Evolutionary conservation across 1,139 yeast genomes (phyloP).

Genomic region (Magnusiomyces sp.): DNA sequence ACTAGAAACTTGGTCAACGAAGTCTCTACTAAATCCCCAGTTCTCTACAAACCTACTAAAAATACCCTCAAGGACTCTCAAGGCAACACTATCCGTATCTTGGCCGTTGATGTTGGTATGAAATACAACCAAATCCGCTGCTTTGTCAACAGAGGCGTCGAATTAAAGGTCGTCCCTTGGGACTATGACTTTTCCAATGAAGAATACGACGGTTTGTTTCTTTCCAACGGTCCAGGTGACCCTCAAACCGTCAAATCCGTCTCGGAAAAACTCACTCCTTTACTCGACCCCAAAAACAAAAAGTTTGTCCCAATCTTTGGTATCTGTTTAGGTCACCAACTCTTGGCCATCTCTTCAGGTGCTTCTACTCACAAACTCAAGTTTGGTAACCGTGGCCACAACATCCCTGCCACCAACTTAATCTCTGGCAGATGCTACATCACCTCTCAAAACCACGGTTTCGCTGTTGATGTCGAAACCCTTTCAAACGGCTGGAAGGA

Average conservation of each 20-base stretch:
- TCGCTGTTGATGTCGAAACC: constrained; percentile 80
- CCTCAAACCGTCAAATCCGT: constrained; percentile 75
- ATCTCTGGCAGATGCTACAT: constrained; percentile 95
- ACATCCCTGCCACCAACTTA: constrained; percentile 93
- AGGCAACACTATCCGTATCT: constrained; percentile 71
- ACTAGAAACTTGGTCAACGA: constrained; percentile 81
- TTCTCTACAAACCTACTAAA: constrained; percentile 56
- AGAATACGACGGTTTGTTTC: constrained; percentile 90
- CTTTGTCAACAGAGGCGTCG: constrained; percentile 93
- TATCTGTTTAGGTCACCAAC: constrained; percentile 98
- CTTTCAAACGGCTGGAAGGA: constrained; percentile 79
- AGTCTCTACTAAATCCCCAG: constrained; percentile 74
- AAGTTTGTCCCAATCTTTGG: constrained; percentile 65
- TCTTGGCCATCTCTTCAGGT: constrained; percentile 92
- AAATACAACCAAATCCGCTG: constrained; percentile 96
- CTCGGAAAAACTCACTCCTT: constrained; percentile 49
- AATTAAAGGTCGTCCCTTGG: constrained; percentile 93
- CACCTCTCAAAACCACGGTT: constrained; percentile 98
- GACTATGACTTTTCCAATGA: constrained; percentile 65
- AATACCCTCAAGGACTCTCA: constrained; percentile 49
- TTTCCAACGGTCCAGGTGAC: constrained; percentile 99
- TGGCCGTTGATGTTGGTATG: constrained; percentile 97
- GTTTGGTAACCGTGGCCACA: constrained; percentile 99
- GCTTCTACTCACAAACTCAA: constrained; percentile 86
- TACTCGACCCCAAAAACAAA: constrained; percentile 40